Evolutionary conservation across 1,284 basidiomycete species (phyloP).

Genomic region (Boletus smithii): DNA sequence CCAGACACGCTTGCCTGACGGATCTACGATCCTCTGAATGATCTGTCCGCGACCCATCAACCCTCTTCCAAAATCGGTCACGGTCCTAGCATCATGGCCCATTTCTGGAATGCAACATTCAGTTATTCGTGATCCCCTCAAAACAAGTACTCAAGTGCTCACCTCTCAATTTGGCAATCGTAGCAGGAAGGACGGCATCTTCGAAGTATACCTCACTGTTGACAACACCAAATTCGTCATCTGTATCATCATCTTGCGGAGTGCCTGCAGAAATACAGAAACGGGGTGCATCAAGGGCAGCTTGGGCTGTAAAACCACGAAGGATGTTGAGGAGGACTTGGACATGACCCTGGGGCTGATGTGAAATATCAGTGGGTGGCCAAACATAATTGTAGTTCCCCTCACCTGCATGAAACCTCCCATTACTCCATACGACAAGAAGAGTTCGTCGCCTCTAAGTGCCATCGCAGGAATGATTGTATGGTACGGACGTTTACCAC

Average conservation of each 20-base stretch:
- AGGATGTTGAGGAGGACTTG: constrained; percentile 93
- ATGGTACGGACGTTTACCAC: constrained; percentile 89
- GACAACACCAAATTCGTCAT: constrained; percentile 58
- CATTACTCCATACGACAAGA: constrained; percentile 91
- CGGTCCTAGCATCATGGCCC: constrained; percentile 79
- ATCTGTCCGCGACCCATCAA: constrained; percentile 93
- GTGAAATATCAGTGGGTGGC: not conserved
- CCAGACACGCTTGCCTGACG: constrained; percentile 72
- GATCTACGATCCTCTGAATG: constrained; percentile 74
- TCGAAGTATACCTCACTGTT: constrained; percentile 88
- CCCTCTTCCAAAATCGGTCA: constrained; percentile 59
- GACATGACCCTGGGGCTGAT: constrained; percentile 83
- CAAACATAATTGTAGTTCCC: not conserved
- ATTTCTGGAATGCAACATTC: constrained; percentile 48
- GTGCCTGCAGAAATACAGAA: constrained; percentile 90
- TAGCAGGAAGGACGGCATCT: constrained; percentile 68
- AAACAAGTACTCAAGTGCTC: constrained; percentile 29
- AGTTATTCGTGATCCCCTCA: constrained; percentile 2
- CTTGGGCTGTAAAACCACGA: constrained; percentile 80
- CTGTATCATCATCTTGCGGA: constrained; percentile 57
- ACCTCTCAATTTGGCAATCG: constrained; percentile 62
- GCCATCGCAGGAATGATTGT: constrained; percentile 95
- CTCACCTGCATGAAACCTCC: constrained; percentile 89
- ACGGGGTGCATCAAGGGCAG: constrained; percentile 88
- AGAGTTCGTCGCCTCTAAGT: constrained; percentile 76